Evolutionary conservation across 2,329 filamentous ascomycete genomes (phyloP).

Genomic region (Fusarium irregulare): DNA sequence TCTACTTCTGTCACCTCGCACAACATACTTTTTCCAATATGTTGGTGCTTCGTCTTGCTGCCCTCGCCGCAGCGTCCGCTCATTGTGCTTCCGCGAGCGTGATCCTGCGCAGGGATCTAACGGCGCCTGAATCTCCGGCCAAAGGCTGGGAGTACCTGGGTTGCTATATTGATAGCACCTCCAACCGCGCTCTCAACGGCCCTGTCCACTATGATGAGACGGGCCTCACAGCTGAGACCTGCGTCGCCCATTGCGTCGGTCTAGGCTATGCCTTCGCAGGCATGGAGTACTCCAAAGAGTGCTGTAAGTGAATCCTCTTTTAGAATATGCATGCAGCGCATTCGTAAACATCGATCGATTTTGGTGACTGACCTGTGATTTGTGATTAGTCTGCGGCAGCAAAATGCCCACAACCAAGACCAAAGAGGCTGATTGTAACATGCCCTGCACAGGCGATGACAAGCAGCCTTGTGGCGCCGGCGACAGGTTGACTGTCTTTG

Average conservation of each 20-base stretch:
- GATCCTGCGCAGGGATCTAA: slow-evolving; percentile 40
- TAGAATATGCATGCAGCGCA: not conserved
- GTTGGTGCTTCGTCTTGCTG: slow-evolving; percentile 27
- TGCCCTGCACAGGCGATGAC: slow-evolving; percentile 61
- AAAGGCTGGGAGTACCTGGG: slow-evolving; percentile 42
- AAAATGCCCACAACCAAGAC: slow-evolving; percentile 45
- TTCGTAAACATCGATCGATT: not conserved
- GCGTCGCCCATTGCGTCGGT: slow-evolving; percentile 59
- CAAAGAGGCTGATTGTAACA: slow-evolving; percentile 58
- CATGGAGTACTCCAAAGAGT: slow-evolving; percentile 61
- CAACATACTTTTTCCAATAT: slow-evolving; percentile 14
- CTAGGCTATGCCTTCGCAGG: slow-evolving; percentile 59
- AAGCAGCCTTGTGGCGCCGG: slow-evolving; percentile 63
- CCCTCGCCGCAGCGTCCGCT: slow-evolving; percentile 38
- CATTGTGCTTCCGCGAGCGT: slow-evolving; percentile 36
- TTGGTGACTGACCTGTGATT: slow-evolving; percentile 12
- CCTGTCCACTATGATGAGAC: slow-evolving; percentile 36
- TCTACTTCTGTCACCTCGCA: not conserved
- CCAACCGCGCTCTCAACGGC: slow-evolving; percentile 36
- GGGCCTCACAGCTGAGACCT: slow-evolving; percentile 56
- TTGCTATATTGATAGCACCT: slow-evolving; percentile 42
- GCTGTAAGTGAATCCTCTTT: slow-evolving; percentile 53
- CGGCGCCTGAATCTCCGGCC: slow-evolving; percentile 29
- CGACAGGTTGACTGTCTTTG: slow-evolving; percentile 55
- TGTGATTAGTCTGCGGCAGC: slow-evolving; percentile 53